Base-by-base conservation (phyloP, 2,329 filamentous ascomycete genomes). In the Neopestalotiopsis rosae region DNA sequence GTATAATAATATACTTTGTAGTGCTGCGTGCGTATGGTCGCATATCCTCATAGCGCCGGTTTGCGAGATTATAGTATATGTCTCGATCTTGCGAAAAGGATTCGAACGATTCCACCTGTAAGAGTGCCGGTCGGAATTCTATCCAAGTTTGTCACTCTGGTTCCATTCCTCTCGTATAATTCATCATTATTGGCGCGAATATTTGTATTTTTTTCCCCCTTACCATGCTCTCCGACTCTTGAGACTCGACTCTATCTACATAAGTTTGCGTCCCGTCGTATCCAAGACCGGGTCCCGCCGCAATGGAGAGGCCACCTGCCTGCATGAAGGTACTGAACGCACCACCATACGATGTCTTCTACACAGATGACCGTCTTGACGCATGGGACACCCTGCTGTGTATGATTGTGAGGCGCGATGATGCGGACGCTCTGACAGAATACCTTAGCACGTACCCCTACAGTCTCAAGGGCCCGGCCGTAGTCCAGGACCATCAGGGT, bases 361-460 rank as follows among this genome's bases (percentile, higher is more conserved):
- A 58, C 9, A 58, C 20, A 6, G 56, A 58, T 24, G 20, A 58
- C 3, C 56, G 5, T 30, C 56, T 20, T 7, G 20, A 58, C 56
- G 17, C 56, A 4, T 58, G 56, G 56, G 56, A 58, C 28, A 58
- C 56, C n/a, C 4, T 5, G 20, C 17, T 58, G 20, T 58, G 17
- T 10, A 58, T 58, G 56, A 58, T 58, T 5, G 12, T 58, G 24
- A 58, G 56, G 56, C 56, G 56, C 5, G 56, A 58, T 20, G 56
- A 58, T 58, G 20, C 24, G 20, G 20, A 58, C 6, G 56, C 56
- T 17, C 56, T 58, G 20, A 10, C 56, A 24, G 56, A 58, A 30
- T 58, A 58, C 28, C 56, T 62, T 30, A 62, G 59, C 59, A 12
- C 34, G 59, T 13, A 62, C 30, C 59, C 59, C 59, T 40, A 13